phyloP scores from a whole-genome alignment of 352 stramenopile species.

The Phytophthora crassamura region DNA sequence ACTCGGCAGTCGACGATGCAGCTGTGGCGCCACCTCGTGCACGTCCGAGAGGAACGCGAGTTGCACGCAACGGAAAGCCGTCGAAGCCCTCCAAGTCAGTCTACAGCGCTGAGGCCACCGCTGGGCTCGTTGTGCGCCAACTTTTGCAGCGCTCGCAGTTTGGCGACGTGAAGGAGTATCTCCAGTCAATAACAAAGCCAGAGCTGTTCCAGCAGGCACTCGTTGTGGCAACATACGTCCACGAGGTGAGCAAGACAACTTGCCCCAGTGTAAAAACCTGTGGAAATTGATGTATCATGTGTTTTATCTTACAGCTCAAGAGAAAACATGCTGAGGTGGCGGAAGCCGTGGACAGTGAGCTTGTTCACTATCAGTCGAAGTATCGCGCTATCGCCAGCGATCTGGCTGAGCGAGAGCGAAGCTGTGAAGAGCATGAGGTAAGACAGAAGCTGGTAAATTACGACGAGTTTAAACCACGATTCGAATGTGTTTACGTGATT shows the following conservation, averaged over 20 bases:
- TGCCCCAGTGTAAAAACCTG: not conserved
- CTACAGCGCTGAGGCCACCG: constrained; percentile 26
- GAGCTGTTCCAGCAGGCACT: constrained; percentile 61
- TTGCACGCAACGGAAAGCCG: constrained; percentile 6
- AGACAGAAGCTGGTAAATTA: not conserved
- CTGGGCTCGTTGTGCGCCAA: constrained; percentile 53
- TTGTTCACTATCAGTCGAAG: constrained; percentile 34
- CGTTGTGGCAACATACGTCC: constrained; percentile 47
- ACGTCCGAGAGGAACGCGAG: not conserved
- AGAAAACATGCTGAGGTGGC: constrained; percentile 20
- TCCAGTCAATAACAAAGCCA: constrained; percentile 43
- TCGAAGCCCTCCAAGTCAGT: not conserved
- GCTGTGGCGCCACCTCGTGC: not conserved
- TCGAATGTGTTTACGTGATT: no score
- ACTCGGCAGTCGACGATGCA: not conserved
- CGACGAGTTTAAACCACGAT: no score
- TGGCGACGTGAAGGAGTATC: constrained; percentile 44
- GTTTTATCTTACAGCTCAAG: constrained; percentile 30
- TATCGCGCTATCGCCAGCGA: constrained; percentile 29
- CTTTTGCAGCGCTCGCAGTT: constrained; percentile 56
- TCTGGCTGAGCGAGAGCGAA: constrained; percentile 30
- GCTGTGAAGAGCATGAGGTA: constrained; percentile 34
- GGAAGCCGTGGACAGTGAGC: constrained; percentile 27
- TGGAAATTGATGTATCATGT: not conserved
- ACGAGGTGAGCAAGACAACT: constrained; percentile 40